Conservation (phyloP, 805 yeast species). For the Ogataea wickerhamii region DNA sequence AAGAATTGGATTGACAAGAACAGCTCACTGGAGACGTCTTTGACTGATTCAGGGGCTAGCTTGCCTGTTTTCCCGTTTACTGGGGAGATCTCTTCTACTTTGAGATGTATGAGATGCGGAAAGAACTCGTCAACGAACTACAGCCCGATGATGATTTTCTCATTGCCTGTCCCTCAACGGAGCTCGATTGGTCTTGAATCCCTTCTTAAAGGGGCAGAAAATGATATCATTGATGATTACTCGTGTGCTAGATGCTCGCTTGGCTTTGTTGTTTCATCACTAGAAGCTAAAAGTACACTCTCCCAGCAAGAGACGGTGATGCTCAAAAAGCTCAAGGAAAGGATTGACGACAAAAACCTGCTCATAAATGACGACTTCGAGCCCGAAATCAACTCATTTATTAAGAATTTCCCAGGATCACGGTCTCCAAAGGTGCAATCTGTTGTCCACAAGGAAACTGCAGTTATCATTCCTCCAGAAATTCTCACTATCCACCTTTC, state of each 20-base stretch:
- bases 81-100: conserved; percentile 61
- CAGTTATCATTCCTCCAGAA: conserved; percentile 63
- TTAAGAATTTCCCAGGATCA: conserved; percentile 39
- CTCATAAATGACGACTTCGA: conserved; percentile 66
- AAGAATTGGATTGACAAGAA: conserved; percentile 29
- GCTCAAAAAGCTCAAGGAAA: conserved; percentile 33
- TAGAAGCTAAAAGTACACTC: conserved; percentile 15
- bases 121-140: conserved; percentile 54
- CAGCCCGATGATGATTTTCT: conserved; percentile 64
- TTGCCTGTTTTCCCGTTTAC: conserved; percentile 71
- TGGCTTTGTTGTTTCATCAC: conserved; percentile 35
- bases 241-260: conserved; percentile 73
- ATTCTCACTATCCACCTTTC: conserved; percentile 79
- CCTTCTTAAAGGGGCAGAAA: conserved; percentile 53
- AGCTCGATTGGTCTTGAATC: conserved; percentile 38
- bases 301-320: conserved; percentile 30
- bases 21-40: conserved; percentile 54
- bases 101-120: conserved; percentile 68
- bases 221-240: conserved; percentile 73
- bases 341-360: conserved; percentile 36
- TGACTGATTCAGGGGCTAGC: conserved; percentile 1
- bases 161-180: conserved; percentile 69
- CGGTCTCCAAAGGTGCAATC: conserved; percentile 42
- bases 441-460: conserved; percentile 62
- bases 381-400: conserved; percentile 42